Percentiles rank a stretch among this genome's conserved stretches.
Conservation (phyloP, 1,139 yeast genomes). For the Pichia norvegensis region DNA sequence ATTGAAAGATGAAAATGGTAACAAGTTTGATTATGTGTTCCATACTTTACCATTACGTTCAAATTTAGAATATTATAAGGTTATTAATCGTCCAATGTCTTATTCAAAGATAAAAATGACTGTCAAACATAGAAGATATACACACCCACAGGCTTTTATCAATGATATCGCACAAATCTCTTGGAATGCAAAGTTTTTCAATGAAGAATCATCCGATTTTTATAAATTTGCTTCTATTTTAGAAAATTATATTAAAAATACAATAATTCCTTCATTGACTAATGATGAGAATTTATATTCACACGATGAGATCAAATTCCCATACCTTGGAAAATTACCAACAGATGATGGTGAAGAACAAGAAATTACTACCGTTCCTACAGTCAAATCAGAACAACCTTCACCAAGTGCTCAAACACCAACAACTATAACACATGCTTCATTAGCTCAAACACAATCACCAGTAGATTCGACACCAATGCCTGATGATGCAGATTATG, state of each 20-base stretch:
- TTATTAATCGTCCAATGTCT: conserved; percentile 42
- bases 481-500: conserved; percentile 16
- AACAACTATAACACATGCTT: neutral
- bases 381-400: neutral
- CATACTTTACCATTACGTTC: conserved; percentile 39
- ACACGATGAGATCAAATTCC: conserved; percentile 43
- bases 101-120: conserved; percentile 35
- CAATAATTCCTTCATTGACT: conserved; percentile 47
- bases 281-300: conserved; percentile 34
- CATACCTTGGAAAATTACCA: conserved; percentile 70
- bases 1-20: conserved; percentile 22
- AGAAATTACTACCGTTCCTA: neutral
- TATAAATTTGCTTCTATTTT: conserved; percentile 66
- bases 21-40: conserved; percentile 34
- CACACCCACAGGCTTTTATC: conserved; percentile 58
- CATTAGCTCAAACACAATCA: neutral
- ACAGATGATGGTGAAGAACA: conserved; percentile 21
- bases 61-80: conserved; percentile 38
- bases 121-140: conserved; percentile 46
- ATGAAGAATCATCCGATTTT: conserved; percentile 59
- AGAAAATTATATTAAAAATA: conserved; percentile 51
- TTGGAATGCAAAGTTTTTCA: conserved; percentile 85
- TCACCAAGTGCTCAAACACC: neutral
- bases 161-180: conserved; percentile 74
- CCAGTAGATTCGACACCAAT: conserved; percentile 6